phyloP scores from a whole-genome alignment of 2,329 filamentous ascomycete genomes.

The Huntiella abstrusa region DNA sequence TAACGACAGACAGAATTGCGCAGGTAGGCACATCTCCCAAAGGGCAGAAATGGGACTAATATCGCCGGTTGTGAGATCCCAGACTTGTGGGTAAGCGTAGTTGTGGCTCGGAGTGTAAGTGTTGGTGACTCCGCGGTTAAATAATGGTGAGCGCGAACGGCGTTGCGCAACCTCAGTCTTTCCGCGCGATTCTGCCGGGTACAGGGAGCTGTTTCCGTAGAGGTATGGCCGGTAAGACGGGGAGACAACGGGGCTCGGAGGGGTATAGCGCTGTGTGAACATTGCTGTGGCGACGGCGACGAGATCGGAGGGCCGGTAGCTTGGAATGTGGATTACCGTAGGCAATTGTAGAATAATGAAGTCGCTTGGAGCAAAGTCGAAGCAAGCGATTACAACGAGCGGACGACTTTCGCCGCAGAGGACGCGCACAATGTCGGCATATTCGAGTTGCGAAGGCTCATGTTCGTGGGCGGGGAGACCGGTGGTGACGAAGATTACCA shows the following conservation, averaged over 20 bases:
- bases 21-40: conserved; percentile 27
- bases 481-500: conserved; percentile 42
- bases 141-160: neutral
- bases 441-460: conserved; percentile 31
- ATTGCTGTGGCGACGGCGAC: conserved; percentile 32
- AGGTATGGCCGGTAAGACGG: conserved; percentile 1
- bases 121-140: conserved; percentile 1
- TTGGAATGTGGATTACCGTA: conserved; percentile 31
- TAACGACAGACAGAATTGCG: conserved; percentile 26
- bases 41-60: conserved; percentile 24
- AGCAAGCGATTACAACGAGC: conserved; percentile 34
- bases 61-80: conserved; percentile 21
- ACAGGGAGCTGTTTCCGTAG: neutral
- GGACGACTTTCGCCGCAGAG: conserved; percentile 28
- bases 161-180: neutral
- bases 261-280: conserved; percentile 19
- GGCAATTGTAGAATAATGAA: conserved; percentile 26
- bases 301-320: conserved; percentile 29
- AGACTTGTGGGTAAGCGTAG: conserved; percentile 24
- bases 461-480: conserved; percentile 24
- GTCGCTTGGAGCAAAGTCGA: conserved; percentile 22
- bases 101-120: neutral
- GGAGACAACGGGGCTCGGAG: conserved; percentile 7
- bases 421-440: conserved; percentile 25
- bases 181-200: neutral